A percentile compares a stretch with the other conserved stretches of the same genome.
Evolutionary conservation across 2,329 filamentous ascomycete genomes (phyloP).

Genomic region (Aspergillus udagawae): DNA sequence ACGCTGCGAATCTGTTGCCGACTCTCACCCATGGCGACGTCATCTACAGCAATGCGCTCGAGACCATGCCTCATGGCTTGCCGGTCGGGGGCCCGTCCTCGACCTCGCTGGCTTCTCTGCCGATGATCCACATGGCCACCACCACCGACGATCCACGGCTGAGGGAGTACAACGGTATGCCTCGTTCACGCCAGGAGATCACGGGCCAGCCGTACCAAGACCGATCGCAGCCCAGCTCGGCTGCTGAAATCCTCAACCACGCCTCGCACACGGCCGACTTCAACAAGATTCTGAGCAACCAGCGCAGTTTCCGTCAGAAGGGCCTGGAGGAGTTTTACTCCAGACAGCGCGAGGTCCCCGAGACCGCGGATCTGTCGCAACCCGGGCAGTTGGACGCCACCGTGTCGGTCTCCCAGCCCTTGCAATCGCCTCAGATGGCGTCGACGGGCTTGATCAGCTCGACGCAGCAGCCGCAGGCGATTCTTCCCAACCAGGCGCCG

Average conservation of each 20-base stretch:
- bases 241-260: slow-evolving; percentile 77
- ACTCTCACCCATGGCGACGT: slow-evolving; percentile 76
- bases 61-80: slow-evolving; percentile 63
- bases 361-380: slow-evolving; percentile 37
- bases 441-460: slow-evolving; percentile 32
- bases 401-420: slow-evolving; percentile 34
- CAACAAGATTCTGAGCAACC: slow-evolving; percentile 77
- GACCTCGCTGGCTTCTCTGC: slow-evolving; percentile 67
- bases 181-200: slow-evolving; percentile 84
- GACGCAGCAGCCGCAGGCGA: slow-evolving; percentile 30
- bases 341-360: slow-evolving; percentile 73
- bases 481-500: slow-evolving; percentile 40
- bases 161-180: slow-evolving; percentile 78
- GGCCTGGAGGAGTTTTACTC: slow-evolving; percentile 81
- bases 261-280: slow-evolving; percentile 86
- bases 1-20: slow-evolving; percentile 54
- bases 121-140: slow-evolving; percentile 78
- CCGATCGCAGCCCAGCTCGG: slow-evolving; percentile 69
- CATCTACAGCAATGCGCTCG: slow-evolving; percentile 76
- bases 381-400: slow-evolving; percentile 29
- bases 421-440: slow-evolving; percentile 37
- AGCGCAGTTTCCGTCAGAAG: slow-evolving; percentile 72
- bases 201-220: slow-evolving; percentile 85
- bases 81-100: slow-evolving; percentile 64
- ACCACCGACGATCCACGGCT: slow-evolving; percentile 73